Base-by-base conservation (phyloP, 2,329 filamentous ascomycete genomes). In the Fusarium virguliforme region DNA sequence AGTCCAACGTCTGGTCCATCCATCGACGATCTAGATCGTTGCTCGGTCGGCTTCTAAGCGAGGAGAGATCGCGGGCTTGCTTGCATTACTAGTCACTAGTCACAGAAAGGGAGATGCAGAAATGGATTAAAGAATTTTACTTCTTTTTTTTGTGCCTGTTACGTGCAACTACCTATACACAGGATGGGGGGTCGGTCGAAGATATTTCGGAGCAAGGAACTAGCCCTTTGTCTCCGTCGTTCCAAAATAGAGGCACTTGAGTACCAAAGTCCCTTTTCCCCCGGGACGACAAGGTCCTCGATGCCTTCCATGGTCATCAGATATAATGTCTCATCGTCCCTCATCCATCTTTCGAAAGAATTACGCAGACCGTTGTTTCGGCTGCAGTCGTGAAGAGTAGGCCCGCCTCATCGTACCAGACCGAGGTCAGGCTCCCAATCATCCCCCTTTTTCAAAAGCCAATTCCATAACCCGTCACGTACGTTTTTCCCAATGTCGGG, bases 71-170 rank as follows among this genome's bases (percentile, higher is more conserved):
- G 18, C 18, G 18, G 18, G 18, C 18, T 18, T 18, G 18, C 18
- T 18, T 18, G 18, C 18, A 18, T 18, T 18, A 18, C 18, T 18
- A 18, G 18, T 18, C 18, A 18, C 18, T 18, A 18, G 13, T 13
- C n/a, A 46, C 6, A 53, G 24, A 62, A 65, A 13, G 8, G 69
- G 59, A 69, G 55, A 62, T 60, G 56, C 55, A 59, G 59, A 68
- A 62, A 38, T 60, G 18, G 59, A 34, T 72, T 55, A 71, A 74
- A 70, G 68, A 75, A 76, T 67, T 82, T 79, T 79, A 71, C 74
- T 79, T 77, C 74, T 78, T 79, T 79, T 80, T 76, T 78, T 79
- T 79, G 74, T 78, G 76, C 77, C 76, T 81, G 77, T 80, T 77
- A 71, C 54, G 70, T 72, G 79, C 77, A 81, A 76, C 78, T 82